Evolutionary conservation across 73 alveolate species (phyloP).

Genomic region (Blepharisma japonicum): DNA sequence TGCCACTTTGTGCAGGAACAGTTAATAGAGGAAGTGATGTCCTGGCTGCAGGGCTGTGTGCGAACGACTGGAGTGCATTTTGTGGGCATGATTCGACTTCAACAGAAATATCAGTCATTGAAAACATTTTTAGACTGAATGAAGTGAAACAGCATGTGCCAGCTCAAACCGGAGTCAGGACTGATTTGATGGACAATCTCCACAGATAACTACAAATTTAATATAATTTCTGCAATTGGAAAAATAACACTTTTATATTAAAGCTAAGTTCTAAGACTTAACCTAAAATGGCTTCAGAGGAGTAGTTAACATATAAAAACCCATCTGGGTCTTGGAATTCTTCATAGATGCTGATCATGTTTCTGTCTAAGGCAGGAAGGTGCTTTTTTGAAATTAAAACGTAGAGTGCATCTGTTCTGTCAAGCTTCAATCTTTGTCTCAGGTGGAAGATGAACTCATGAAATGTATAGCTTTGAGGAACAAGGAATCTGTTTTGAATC

Average conservation of each 20-base stretch:
- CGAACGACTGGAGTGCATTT: conserved; percentile 97
- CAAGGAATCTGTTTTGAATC: conserved; percentile 15
- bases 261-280: neutral
- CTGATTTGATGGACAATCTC: conserved; percentile 58
- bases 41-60: conserved; percentile 96
- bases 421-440: neutral
- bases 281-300: conserved; percentile 12
- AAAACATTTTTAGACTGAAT: conserved; percentile 92
- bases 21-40: conserved; percentile 98
- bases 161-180: conserved; percentile 43
- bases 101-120: conserved; percentile 94
- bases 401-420: neutral
- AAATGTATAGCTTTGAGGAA: conserved; percentile 3
- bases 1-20: conserved; percentile 98
- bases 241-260: too few relatives aligned
- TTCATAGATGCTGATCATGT: neutral
- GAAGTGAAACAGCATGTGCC: conserved; percentile 43
- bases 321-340: conserved; percentile 23
- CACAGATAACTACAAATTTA: too few relatives aligned
- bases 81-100: conserved; percentile 96
- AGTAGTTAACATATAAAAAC: neutral
- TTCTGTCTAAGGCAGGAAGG: conserved; percentile 20
- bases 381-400: neutral
- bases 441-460: conserved; percentile 26
- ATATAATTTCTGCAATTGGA: too few relatives aligned